These are phyloP conservation scores for Potentilla sterilis DNA, from an alignment of 306 rosid genomes.

Conservation along the genomic window DNA sequence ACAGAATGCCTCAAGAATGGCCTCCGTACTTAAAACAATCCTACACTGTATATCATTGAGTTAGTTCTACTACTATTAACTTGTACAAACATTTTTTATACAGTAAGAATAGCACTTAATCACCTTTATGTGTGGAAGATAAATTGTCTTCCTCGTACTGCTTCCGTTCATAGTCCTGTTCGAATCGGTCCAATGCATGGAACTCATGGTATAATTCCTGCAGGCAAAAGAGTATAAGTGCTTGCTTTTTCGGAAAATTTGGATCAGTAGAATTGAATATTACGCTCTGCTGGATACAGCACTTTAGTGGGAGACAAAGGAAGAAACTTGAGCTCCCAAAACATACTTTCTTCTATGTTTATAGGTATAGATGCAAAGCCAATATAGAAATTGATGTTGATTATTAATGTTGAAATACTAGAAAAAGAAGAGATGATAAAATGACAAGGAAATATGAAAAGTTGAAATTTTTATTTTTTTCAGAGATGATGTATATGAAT, in stretches of 20 bases:
- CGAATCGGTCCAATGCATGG: slow-evolving; percentile 70
- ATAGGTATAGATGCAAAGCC: not conserved
- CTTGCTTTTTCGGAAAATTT: not conserved
- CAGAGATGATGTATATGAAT: slow-evolving; percentile 6
- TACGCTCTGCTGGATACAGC: slow-evolving; percentile 5
- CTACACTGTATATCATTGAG: not conserved
- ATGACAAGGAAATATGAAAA: not conserved
- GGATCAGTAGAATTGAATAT: not conserved
- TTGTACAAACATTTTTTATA: not conserved
- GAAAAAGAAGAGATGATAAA: not conserved
- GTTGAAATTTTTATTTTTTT: not conserved
- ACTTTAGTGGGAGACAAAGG: not conserved
- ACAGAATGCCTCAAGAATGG: not conserved
- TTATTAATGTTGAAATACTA: not conserved
- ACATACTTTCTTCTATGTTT: not conserved
- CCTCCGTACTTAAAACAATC: not conserved
- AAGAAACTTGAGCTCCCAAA: not conserved
- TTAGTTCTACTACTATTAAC: not conserved
- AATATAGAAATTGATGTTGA: not conserved
- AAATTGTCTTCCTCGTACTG: slow-evolving; percentile 54
- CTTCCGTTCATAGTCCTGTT: slow-evolving; percentile 65
- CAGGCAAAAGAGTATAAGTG: slow-evolving; percentile 19
- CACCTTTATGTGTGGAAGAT: slow-evolving; percentile 47
- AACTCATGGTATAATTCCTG: slow-evolving; percentile 87
- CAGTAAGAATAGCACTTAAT: slow-evolving; percentile 15